phyloP scores from a whole-genome alignment of 1,284 basidiomycete species.

The Trichosporon asahii region DNA sequence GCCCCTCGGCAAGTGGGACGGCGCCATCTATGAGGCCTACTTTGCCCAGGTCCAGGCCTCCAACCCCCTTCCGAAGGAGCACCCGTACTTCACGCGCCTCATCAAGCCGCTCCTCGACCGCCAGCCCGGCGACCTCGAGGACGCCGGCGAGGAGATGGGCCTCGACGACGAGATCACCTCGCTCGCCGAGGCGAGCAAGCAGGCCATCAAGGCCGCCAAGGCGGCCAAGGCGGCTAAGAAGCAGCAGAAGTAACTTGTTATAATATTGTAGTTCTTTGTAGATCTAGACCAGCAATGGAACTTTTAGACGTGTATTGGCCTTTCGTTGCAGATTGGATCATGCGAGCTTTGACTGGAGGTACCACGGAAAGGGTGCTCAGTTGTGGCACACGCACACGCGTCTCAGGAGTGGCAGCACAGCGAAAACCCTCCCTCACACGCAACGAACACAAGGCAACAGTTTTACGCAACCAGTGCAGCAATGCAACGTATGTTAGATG shows the following conservation, averaged over 20 bases:
- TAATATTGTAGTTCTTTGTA: conserved; percentile 8
- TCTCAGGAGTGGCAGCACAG: neutral
- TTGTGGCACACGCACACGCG: neutral
- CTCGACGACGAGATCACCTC: conserved; percentile 46
- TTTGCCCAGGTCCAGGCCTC: conserved; percentile 54
- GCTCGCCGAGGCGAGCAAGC: conserved; percentile 30
- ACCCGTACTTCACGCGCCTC: conserved; percentile 58
- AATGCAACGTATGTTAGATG: neutral
- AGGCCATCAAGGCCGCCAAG: conserved; percentile 10
- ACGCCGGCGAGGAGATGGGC: conserved; percentile 55
- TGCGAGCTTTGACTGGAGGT: no score
- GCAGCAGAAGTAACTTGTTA: conserved; percentile 11
- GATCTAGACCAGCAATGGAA: conserved; percentile 5
- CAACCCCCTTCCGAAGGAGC: conserved; percentile 50
- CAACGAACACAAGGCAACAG: neutral
- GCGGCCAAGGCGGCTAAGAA: conserved; percentile 7
- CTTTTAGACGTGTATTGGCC: neutral
- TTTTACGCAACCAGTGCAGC: neutral
- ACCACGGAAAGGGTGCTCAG: no score
- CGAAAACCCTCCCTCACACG: no score
- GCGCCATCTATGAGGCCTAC: conserved; percentile 55
- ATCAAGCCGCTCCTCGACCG: conserved; percentile 58
- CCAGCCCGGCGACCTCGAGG: conserved; percentile 49
- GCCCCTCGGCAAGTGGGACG: conserved; percentile 56
- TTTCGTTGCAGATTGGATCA: neutral